Evolutionary conservation across 371 early-diverging fungal genomes (phyloP).

Genomic region (Apophysomyces elegans): DNA sequence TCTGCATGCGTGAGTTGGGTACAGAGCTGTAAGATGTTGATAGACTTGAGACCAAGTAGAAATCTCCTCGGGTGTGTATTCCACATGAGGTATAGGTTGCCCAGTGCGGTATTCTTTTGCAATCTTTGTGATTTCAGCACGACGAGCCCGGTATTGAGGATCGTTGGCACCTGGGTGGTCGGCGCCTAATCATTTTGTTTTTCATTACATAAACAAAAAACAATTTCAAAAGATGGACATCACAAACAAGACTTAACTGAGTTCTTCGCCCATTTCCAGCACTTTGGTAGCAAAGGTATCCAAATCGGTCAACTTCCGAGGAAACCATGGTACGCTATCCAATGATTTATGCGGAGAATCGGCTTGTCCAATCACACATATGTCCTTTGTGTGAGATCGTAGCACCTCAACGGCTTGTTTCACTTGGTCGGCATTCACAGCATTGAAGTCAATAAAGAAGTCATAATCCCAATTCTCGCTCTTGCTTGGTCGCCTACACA

Average conservation of each 20-base stretch:
- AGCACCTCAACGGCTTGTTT: constrained; percentile 61
- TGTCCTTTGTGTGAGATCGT: constrained; percentile 64
- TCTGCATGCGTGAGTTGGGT: constrained; percentile 88
- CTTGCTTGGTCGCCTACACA: constrained; percentile 74
- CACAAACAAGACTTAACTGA: constrained; percentile 43
- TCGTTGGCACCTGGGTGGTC: constrained; percentile 98
- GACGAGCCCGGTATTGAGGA: constrained; percentile 81
- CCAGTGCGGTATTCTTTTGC: constrained; percentile 89
- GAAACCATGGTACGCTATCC: constrained; percentile 88
- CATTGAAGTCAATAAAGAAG: constrained; percentile 90
- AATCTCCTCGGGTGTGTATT: constrained; percentile 85
- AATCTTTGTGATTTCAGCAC: constrained; percentile 85
- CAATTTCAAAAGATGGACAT: not conserved
- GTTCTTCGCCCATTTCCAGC: constrained; percentile 90
- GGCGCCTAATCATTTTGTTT: constrained; percentile 51
- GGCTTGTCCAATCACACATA: constrained; percentile 53
- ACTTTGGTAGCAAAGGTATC: constrained; percentile 94
- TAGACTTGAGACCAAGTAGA: constrained; percentile 90
- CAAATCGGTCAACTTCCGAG: constrained; percentile 90
- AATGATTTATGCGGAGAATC: not conserved
- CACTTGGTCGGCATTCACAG: constrained; percentile 59
- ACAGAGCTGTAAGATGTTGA: constrained; percentile 74
- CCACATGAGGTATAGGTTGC: constrained; percentile 81
- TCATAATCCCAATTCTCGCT: constrained; percentile 86
- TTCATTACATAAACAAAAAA: not conserved